Percentiles rank a stretch among this genome's conserved stretches.
These are phyloP conservation scores for Botryotinia globosa DNA, from an alignment of 2,329 filamentous ascomycete genomes.

Conservation along the genomic window DNA sequence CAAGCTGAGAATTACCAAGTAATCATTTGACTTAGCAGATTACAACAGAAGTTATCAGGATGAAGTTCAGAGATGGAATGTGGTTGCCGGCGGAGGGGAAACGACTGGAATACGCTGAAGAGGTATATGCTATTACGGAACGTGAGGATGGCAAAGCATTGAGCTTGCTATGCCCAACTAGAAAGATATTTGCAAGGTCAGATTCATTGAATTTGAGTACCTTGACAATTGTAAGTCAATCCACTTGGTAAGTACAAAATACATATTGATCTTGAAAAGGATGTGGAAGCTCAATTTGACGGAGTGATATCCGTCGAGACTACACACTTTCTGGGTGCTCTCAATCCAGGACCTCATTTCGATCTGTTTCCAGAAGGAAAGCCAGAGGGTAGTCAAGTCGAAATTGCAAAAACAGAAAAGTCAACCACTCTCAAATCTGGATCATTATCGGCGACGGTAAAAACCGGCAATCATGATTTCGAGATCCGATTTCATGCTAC, in stretches of 20 bases:
- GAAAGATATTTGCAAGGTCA: conserved; percentile 51
- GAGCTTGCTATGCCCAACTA: conserved; percentile 56
- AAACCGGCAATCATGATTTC: conserved; percentile 49
- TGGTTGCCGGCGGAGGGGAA: conserved; percentile 62
- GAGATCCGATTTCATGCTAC: conserved; percentile 54
- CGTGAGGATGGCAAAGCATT: conserved; percentile 47
- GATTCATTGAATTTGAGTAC: conserved; percentile 57
- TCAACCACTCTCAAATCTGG: conserved; percentile 53
- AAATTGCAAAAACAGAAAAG: conserved; percentile 43
- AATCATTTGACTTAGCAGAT: neutral
- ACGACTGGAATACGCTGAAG: conserved; percentile 63
- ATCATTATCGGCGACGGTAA: conserved; percentile 51
- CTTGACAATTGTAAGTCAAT: conserved; percentile 46
- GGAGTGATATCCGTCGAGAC: conserved; percentile 59
- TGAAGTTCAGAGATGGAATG: conserved; percentile 66
- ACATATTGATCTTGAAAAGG: conserved; percentile 38
- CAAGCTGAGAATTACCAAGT: neutral
- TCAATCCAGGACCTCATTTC: conserved; percentile 53
- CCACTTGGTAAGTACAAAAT: neutral
- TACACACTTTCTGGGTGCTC: conserved; percentile 56
- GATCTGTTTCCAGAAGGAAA: conserved; percentile 55
- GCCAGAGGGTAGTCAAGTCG: conserved; percentile 41
- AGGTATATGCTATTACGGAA: conserved; percentile 52
- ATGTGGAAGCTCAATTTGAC: conserved; percentile 55
- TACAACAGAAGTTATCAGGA: conserved; percentile 32